Percentiles rank a stretch among this genome's conserved stretches.
Conservation (phyloP, 2,329 filamentous ascomycete genomes). For the Hypomyces rosellus region DNA sequence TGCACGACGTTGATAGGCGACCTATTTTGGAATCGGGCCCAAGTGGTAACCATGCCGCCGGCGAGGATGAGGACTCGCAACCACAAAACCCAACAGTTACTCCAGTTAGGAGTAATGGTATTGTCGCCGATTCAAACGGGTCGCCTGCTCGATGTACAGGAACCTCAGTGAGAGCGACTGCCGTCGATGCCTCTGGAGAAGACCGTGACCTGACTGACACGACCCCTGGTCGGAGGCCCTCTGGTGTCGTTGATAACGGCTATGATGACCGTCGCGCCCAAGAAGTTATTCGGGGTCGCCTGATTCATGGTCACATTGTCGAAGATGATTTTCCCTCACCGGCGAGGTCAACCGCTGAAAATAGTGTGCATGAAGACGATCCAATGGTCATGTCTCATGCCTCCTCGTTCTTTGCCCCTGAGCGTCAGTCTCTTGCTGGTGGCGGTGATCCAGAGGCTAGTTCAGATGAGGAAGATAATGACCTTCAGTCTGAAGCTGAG, state of each 20-base stretch:
- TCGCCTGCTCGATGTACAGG: slow-evolving; percentile 34
- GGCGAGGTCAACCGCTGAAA: slow-evolving; percentile 60
- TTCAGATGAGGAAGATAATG: slow-evolving; percentile 89
- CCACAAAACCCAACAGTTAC: slow-evolving; percentile 14
- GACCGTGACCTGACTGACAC: not conserved
- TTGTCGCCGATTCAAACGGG: slow-evolving; percentile 36
- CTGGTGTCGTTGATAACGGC: slow-evolving; percentile 34
- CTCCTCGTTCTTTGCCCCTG: slow-evolving; percentile 71
- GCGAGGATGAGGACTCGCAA: slow-evolving; percentile 16
- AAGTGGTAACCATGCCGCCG: slow-evolving; percentile 15
- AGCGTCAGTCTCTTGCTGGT: slow-evolving; percentile 66
- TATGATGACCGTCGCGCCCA: slow-evolving; percentile 76
- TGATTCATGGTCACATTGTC: slow-evolving; percentile 92
- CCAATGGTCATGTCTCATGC: slow-evolving; percentile 74
- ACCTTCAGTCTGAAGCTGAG: slow-evolving; percentile 73
- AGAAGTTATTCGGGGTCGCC: slow-evolving; percentile 84
- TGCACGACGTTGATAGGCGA: slow-evolving; percentile 53
- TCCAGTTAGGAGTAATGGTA: slow-evolving; percentile 22
- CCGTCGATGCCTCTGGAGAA: slow-evolving; percentile 7
- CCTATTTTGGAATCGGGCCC: slow-evolving; percentile 31
- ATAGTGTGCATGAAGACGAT: slow-evolving; percentile 63
- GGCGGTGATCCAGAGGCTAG: slow-evolving; percentile 75
- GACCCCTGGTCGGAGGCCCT: too few species aligned
- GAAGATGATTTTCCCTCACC: slow-evolving; percentile 88
- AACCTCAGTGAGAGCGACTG: slow-evolving; percentile 3